phyloP scores from a whole-genome alignment of 176 grass and related monocot species.

The Aegilops longissima region DNA sequence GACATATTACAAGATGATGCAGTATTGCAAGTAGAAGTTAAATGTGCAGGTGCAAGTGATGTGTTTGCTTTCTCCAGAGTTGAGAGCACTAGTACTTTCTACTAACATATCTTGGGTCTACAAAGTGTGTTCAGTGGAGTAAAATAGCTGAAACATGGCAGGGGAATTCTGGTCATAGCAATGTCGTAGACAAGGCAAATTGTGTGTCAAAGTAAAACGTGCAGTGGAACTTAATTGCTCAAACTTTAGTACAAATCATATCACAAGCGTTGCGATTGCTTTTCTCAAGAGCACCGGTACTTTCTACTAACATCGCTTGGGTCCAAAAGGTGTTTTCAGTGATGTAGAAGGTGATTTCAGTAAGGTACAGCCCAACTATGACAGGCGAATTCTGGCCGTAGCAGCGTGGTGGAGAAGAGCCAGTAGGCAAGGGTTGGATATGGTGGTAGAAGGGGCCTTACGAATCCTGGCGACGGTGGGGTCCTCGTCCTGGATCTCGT shows the following conservation, averaged over 20 bases:
- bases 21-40: neutral
- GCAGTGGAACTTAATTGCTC: no score
- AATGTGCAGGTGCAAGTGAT: no score
- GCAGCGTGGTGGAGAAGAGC: no score
- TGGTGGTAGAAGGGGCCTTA: slow-evolving; percentile 13
- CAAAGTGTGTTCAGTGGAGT: neutral
- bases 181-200: neutral
- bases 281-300: no score
- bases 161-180: neutral
- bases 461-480: slow-evolving; percentile 73
- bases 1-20: neutral
- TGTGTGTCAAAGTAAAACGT: no score
- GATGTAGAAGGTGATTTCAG: no score
- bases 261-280: no score
- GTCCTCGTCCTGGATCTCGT: slow-evolving; percentile 97
- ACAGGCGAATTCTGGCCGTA: neutral
- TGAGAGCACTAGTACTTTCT: neutral
- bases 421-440: no score
- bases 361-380: no score
- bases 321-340: no score
- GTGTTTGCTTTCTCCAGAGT: neutral
- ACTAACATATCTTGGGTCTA: neutral
- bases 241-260: no score
- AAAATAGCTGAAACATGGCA: neutral
- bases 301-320: no score